Conservation (phyloP, 2,329 filamentous ascomycete species). For the Stachybotrys chlorohalonatus region DNA sequence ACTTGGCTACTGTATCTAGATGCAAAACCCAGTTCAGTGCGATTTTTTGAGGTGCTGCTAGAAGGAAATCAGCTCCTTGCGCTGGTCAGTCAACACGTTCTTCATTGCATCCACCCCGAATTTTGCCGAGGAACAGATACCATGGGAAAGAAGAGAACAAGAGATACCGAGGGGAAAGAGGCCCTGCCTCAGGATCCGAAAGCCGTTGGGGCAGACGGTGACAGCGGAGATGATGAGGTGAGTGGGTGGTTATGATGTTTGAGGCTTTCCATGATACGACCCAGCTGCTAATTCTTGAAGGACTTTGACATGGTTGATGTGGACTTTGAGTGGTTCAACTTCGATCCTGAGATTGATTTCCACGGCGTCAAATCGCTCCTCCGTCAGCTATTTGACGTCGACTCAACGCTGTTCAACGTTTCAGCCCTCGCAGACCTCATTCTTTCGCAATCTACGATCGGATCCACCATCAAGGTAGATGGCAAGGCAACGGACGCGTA, state of each 20-base stretch:
- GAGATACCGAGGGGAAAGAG: constrained; percentile 35
- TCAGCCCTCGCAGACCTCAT: constrained; percentile 81
- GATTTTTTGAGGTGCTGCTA: too few relatives aligned
- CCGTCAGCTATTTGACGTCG: constrained; percentile 85
- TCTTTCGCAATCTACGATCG: constrained; percentile 75
- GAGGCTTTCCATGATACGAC: constrained; percentile 2
- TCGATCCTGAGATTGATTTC: constrained; percentile 81
- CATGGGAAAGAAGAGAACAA: constrained; percentile 43
- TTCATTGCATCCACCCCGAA: not conserved
- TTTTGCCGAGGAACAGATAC: constrained; percentile 2
- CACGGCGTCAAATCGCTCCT: constrained; percentile 86
- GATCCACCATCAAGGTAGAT: constrained; percentile 95
- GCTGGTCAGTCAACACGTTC: not conserved
- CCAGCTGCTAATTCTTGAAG: constrained; percentile 30
- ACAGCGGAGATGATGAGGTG: constrained; percentile 46
- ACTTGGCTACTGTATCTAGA: too few relatives aligned
- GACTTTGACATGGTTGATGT: constrained; percentile 89
- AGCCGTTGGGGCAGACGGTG: constrained; percentile 40
- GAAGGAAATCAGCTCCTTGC: too few relatives aligned
- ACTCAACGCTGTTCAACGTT: constrained; percentile 77
- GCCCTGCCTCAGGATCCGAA: constrained; percentile 29
- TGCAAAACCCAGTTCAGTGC: too few relatives aligned
- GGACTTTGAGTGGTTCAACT: constrained; percentile 99
- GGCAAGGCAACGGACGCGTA: constrained; percentile 88
- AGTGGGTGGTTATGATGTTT: constrained; percentile 9